Evolutionary conservation across 2,329 filamentous ascomycete genomes (phyloP).

Genomic region (Hypoxylon sp.): DNA sequence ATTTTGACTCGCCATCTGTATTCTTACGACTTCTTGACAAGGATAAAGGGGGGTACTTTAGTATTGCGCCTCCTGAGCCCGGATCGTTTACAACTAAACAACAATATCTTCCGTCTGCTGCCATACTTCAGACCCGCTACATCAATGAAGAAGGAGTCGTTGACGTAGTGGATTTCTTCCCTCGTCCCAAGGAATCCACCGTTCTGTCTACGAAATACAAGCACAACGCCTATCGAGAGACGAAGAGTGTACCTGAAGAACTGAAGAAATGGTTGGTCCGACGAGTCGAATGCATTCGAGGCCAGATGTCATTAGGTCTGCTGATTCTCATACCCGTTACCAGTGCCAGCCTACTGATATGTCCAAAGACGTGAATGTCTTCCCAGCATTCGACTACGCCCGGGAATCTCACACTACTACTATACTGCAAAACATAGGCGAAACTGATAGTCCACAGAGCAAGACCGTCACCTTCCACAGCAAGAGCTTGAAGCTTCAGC

Average conservation of each 20-base stretch:
- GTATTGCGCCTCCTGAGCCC: conserved; percentile 69
- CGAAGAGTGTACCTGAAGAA: conserved; percentile 69
- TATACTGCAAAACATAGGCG: conserved; percentile 63
- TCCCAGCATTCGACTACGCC: conserved; percentile 81
- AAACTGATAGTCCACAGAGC: conserved; percentile 61
- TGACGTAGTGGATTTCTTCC: conserved; percentile 82
- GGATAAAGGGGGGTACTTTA: conserved; percentile 81
- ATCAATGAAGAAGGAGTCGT: conserved; percentile 82
- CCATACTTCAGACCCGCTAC: conserved; percentile 83
- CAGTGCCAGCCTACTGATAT: conserved; percentile 24
- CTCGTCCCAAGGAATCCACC: conserved; percentile 73
- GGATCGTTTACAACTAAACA: conserved; percentile 78
- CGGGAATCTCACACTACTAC: conserved; percentile 72
- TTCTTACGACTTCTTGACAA: conserved; percentile 83
- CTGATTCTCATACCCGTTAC: neutral
- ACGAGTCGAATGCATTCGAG: conserved; percentile 80
- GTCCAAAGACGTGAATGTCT: conserved; percentile 73
- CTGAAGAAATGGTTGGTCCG: conserved; percentile 80
- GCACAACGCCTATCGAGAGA: conserved; percentile 68
- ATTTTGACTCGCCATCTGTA: conserved; percentile 82
- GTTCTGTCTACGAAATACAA: conserved; percentile 64
- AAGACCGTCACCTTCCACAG: conserved; percentile 76
- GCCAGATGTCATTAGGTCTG: conserved; percentile 71
- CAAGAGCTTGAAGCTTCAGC: conserved; percentile 71
- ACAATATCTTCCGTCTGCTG: conserved; percentile 81